Evolutionary conservation across 495 filamentous ascomycete species (phyloP).

Genomic region (Aspergillus haitiensis): DNA sequence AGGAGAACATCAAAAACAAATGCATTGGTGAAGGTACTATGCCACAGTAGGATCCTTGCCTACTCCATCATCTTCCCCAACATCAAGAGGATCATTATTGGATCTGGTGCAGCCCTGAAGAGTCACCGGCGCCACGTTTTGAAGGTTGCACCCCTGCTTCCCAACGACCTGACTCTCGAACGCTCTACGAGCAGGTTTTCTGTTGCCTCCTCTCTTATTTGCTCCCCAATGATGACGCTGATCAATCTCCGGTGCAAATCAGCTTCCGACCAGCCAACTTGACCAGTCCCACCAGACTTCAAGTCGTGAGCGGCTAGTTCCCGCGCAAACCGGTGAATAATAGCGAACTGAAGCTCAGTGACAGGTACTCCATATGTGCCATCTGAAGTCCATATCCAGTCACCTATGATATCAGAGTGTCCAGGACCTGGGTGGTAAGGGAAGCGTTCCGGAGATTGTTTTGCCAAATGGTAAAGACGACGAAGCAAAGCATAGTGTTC

Average conservation of each 20-base stretch:
- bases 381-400: constrained; percentile 50
- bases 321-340: constrained; percentile 48
- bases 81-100: background rate
- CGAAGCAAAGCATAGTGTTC: constrained; percentile 45
- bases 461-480: constrained; percentile 43
- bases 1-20: constrained; percentile 16
- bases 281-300: constrained; percentile 41
- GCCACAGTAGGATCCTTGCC: background rate
- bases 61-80: background rate
- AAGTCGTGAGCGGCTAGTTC: constrained; percentile 41
- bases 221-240: constrained; percentile 50
- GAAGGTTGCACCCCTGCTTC: constrained; percentile 28
- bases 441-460: constrained; percentile 41
- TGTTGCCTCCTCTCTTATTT: constrained; percentile 43
- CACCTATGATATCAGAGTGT: constrained; percentile 45
- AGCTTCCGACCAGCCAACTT: constrained; percentile 49
- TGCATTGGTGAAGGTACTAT: constrained; percentile 6
- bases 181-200: constrained; percentile 22
- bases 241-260: constrained; percentile 48
- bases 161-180: background rate
- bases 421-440: constrained; percentile 39
- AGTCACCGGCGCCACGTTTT: constrained; percentile 34
- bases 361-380: constrained; percentile 45
- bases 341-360: constrained; percentile 48
- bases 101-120: constrained; percentile 2